Conservation (phyloP, 768 basidiomycete genomes). For the Pisolithus microcarpus region DNA sequence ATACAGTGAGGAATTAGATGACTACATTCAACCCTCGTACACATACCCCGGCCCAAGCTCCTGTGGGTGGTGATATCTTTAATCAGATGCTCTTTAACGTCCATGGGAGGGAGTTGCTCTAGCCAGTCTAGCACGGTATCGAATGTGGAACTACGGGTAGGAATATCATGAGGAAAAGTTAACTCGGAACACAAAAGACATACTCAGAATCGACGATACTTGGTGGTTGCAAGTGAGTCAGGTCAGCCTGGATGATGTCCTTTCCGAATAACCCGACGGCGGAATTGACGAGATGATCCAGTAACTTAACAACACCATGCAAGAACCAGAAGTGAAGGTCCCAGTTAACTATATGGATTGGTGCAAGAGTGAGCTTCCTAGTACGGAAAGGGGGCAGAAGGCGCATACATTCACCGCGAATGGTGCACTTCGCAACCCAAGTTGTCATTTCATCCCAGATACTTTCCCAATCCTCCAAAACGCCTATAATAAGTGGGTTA, state of each 20-base stretch:
- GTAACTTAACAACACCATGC: constrained; percentile 31
- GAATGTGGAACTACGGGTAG: constrained; percentile 18
- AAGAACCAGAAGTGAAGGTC: constrained; percentile 41
- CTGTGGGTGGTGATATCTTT: constrained; percentile 21
- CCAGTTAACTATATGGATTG: constrained; percentile 47
- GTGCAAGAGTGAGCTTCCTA: constrained; percentile 1
- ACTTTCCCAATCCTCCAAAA: constrained; percentile 20
- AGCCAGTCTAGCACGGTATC: constrained; percentile 21
- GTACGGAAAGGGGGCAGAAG: neutral
- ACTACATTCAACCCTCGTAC: neutral
- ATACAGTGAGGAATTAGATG: neutral
- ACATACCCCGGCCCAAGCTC: constrained; percentile 21
- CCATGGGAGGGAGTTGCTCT: constrained; percentile 14
- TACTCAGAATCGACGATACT: constrained; percentile 36
- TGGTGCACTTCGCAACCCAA: constrained; percentile 18
- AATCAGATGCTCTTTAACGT: constrained; percentile 9
- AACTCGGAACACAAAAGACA: constrained; percentile 8
- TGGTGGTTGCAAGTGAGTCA: constrained; percentile 31
- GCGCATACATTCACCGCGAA: constrained; percentile 42
- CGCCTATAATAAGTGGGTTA: constrained; percentile 12
- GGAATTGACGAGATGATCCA: constrained; percentile 32
- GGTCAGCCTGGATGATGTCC: constrained; percentile 12
- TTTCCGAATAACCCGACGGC: constrained; percentile 26
- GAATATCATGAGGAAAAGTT: neutral
- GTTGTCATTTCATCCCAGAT: constrained; percentile 17